Evolutionary conservation across 1,139 yeast genomes (phyloP).

Genomic region (Sugiyamaella neomexicana): DNA sequence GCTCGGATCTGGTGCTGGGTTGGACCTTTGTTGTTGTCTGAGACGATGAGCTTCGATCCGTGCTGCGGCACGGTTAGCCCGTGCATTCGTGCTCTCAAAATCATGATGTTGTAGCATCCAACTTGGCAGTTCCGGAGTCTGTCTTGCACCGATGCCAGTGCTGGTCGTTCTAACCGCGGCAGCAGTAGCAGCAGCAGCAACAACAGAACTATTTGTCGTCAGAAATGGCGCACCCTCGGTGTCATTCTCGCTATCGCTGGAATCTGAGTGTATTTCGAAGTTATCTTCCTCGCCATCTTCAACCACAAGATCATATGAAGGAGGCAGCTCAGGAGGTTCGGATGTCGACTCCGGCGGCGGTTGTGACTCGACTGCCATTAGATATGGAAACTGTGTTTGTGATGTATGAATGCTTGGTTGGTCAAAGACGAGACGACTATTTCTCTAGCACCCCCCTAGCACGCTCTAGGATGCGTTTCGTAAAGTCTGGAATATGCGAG

Average conservation of each 20-base stretch:
- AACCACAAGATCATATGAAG: slow-evolving; percentile 11
- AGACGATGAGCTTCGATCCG: slow-evolving; percentile 6
- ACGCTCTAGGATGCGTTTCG: too few species aligned
- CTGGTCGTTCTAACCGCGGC: background rate
- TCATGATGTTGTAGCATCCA: slow-evolving; percentile 22
- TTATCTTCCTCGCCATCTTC: slow-evolving; percentile 4
- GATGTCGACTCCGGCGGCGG: background rate
- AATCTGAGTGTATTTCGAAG: slow-evolving; percentile 7
- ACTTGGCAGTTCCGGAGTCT: slow-evolving; percentile 15
- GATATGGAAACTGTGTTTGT: background rate
- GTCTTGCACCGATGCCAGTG: slow-evolving; percentile 9
- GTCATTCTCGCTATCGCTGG: slow-evolving; percentile 4
- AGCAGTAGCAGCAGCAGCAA: background rate
- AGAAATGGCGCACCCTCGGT: slow-evolving; percentile 6
- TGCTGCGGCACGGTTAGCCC: background rate
- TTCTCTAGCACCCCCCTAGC: too few species aligned
- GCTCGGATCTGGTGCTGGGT: background rate
- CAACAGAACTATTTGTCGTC: background rate
- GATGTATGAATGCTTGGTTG: background rate
- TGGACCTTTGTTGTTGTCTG: background rate
- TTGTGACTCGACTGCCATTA: slow-evolving; percentile 1
- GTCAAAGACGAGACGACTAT: too few species aligned
- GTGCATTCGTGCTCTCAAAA: slow-evolving; percentile 4
- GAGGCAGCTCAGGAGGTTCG: background rate
- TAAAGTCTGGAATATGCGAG: too few species aligned